Percentiles rank a stretch among this genome's conserved stretches.
phyloP scores from a whole-genome alignment of 192 early-diverging fungal genomes.

The Linnemannia schmuckeri region DNA sequence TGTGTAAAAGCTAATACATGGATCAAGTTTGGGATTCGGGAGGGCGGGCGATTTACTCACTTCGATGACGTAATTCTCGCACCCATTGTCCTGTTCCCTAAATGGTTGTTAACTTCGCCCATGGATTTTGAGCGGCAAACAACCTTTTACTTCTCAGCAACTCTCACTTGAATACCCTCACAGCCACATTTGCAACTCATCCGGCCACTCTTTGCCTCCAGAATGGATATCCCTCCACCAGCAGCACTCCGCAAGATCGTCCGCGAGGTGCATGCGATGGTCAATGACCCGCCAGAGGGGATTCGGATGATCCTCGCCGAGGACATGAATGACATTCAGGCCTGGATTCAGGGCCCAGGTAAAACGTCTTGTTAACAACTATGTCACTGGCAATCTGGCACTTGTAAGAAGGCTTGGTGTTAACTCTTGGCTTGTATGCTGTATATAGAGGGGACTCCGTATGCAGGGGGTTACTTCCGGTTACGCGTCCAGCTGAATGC shows the following conservation, averaged over 20 bases:
- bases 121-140: neutral
- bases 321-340: slow-evolving; percentile 85
- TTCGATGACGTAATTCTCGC: too few relatives aligned
- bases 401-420: neutral
- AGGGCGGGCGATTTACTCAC: too few relatives aligned
- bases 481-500: slow-evolving; percentile 76
- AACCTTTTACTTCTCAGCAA: neutral
- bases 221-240: slow-evolving; percentile 59
- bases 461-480: slow-evolving; percentile 82
- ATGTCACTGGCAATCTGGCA: neutral
- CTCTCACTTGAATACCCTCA: neutral
- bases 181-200: neutral
- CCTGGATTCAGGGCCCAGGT: slow-evolving; percentile 87
- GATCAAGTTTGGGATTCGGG: too few relatives aligned
- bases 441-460: slow-evolving; percentile 81
- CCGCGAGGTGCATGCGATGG: slow-evolving; percentile 69
- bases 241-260: slow-evolving; percentile 66
- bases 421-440: neutral
- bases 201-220: neutral
- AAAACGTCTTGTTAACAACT: neutral
- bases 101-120: neutral
- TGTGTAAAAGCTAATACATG: too few relatives aligned
- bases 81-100: too few relatives aligned
- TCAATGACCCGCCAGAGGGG: slow-evolving; percentile 82
- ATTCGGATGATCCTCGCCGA: slow-evolving; percentile 82